phyloP scores from a whole-genome alignment of 768 basidiomycete species.

The Lenzites betulinus region DNA sequence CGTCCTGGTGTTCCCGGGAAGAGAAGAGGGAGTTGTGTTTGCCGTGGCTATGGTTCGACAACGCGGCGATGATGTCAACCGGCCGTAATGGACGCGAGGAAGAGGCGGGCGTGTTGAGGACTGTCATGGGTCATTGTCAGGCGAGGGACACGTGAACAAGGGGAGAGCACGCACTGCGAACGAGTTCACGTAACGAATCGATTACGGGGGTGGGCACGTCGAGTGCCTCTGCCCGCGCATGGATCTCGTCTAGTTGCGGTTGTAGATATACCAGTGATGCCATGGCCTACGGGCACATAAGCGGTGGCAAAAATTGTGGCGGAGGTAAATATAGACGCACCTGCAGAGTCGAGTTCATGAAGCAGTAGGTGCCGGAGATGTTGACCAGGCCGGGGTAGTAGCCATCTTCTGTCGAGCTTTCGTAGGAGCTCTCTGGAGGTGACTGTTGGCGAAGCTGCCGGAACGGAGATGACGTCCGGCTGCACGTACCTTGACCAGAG shows the following conservation, averaged over 20 bases:
- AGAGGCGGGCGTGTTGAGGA: slow-evolving; percentile 62
- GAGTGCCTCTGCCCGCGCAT: slow-evolving; percentile 71
- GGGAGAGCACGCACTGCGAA: slow-evolving; percentile 53
- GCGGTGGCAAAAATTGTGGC: background rate
- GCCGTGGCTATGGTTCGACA: slow-evolving; percentile 55
- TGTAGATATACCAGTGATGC: slow-evolving; percentile 85
- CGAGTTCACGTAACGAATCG: slow-evolving; percentile 72
- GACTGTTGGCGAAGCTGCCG: background rate
- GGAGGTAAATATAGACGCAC: slow-evolving; percentile 36
- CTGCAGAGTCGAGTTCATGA: slow-evolving; percentile 97
- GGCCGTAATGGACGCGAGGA: slow-evolving; percentile 70
- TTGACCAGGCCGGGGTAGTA: slow-evolving; percentile 93
- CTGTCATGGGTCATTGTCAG: slow-evolving; percentile 39
- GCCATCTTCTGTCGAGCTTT: slow-evolving; percentile 33
- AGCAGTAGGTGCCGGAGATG: slow-evolving; percentile 94
- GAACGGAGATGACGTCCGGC: background rate
- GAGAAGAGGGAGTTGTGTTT: slow-evolving; percentile 69
- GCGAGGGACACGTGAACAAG: slow-evolving; percentile 5
- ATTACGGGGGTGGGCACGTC: slow-evolving; percentile 88
- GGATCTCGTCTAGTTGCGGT: slow-evolving; percentile 75
- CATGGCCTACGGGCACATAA: slow-evolving; percentile 59
- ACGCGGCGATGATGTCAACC: slow-evolving; percentile 65
- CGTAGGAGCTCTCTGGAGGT: slow-evolving; percentile 13
- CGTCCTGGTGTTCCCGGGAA: slow-evolving; percentile 95
- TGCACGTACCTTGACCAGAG: slow-evolving; percentile 10